A percentile compares a stretch with the other conserved stretches of the same genome.
phyloP scores from a whole-genome alignment of 257 asterid genomes.

The Solanum habrochaites region DNA sequence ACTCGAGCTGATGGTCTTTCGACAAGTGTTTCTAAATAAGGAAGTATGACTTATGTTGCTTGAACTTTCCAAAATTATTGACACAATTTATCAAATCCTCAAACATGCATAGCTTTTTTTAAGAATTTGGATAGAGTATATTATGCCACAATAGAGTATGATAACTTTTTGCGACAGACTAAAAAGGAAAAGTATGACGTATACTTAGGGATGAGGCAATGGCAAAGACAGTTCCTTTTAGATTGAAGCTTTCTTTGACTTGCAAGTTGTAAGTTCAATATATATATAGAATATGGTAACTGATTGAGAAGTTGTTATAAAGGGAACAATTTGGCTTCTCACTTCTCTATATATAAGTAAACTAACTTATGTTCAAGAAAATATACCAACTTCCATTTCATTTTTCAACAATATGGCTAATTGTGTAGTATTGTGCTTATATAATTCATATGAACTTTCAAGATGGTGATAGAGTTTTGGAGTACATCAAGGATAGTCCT shows the following conservation, averaged over 20 bases:
- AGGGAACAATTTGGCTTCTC: conserved; percentile 7
- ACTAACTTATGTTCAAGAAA: neutral
- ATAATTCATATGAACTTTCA: conserved; percentile 37
- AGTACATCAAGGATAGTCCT: conserved; percentile 21
- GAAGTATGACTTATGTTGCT: neutral
- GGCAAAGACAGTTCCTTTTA: neutral
- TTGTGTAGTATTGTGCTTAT: conserved; percentile 19
- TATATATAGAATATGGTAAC: neutral
- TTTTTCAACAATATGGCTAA: conserved; percentile 22
- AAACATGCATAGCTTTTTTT: neutral
- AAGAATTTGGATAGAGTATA: neutral
- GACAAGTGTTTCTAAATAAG: neutral
- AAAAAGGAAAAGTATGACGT: neutral
- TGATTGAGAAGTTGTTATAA: conserved; percentile 23
- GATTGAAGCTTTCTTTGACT: neutral
- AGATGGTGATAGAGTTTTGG: conserved; percentile 27
- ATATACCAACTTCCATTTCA: neutral
- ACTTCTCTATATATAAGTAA: conserved; percentile 19
- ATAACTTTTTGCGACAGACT: neutral
- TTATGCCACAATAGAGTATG: neutral
- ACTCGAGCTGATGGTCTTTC: too few species aligned
- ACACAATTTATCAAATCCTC: neutral
- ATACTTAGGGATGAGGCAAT: neutral
- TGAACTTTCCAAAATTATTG: neutral
- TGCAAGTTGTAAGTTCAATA: neutral